These are phyloP conservation scores for Lepiota brunneoincarnata DNA, from an alignment of 768 basidiomycete genomes.

Conservation along the genomic window DNA sequence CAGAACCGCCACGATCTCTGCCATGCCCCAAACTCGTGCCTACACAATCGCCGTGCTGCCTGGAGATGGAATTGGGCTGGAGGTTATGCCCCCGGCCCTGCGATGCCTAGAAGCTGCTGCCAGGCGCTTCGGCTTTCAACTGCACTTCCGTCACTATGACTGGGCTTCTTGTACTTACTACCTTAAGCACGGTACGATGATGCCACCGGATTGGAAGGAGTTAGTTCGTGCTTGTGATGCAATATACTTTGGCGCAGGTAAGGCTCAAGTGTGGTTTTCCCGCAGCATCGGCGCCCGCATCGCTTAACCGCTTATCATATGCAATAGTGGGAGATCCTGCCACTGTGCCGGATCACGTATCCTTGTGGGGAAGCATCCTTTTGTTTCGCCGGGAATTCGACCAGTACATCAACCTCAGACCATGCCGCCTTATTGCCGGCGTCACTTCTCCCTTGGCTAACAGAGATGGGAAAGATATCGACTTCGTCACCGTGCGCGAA, in stretches of 20 bases:
- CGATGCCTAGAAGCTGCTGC: slow-evolving; percentile 43
- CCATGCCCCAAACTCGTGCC: slow-evolving; percentile 19
- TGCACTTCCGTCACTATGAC: slow-evolving; percentile 43
- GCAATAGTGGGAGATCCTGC: slow-evolving; percentile 44
- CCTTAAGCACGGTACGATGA: slow-evolving; percentile 43
- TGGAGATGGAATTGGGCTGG: slow-evolving; percentile 53
- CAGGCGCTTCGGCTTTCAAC: slow-evolving; percentile 39
- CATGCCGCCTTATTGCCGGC: slow-evolving; percentile 46
- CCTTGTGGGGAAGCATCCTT: slow-evolving; percentile 50
- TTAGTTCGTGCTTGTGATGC: slow-evolving; percentile 39
- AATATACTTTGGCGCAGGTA: slow-evolving; percentile 48
- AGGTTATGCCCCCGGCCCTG: slow-evolving; percentile 48
- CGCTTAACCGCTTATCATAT: slow-evolving; percentile 14
- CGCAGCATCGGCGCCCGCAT: background rate
- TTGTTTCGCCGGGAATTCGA: slow-evolving; percentile 51
- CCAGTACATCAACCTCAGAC: slow-evolving; percentile 50
- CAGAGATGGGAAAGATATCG: slow-evolving; percentile 37
- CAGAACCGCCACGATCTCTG: background rate
- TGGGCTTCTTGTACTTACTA: slow-evolving; percentile 50
- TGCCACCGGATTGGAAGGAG: slow-evolving; percentile 40
- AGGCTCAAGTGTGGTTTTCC: slow-evolving; percentile 12
- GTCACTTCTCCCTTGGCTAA: slow-evolving; percentile 45
- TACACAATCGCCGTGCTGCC: slow-evolving; percentile 48
- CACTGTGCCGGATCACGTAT: slow-evolving; percentile 54
- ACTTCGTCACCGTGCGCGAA: slow-evolving; percentile 55